Base-by-base conservation (phyloP, 164 flowering plant species). In the Macadamia tetraphylla region DNA sequence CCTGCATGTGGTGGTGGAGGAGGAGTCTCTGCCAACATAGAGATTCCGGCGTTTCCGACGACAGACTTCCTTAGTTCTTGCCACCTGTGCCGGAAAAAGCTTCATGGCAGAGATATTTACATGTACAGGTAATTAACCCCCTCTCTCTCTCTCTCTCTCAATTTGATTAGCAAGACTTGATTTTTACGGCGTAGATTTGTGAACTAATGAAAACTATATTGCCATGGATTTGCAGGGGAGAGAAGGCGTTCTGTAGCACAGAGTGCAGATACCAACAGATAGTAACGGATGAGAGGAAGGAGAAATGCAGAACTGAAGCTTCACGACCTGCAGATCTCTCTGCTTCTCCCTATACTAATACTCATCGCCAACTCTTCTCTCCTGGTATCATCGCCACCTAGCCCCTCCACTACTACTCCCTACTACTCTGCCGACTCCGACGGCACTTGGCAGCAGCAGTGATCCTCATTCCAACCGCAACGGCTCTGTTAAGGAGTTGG, bases 181-280 rank as follows among this genome's bases (percentile, higher is more conserved):
- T 46, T 9, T 46, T 46, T 8, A 1, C 51, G 1, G 3, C 7
- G 51, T 3, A 46, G 13, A 46, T 46, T 46, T 46, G 51, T 8
- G 48, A 43, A 65, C 52, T 43, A 29, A 29, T 49, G 2, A 1
- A 60, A 1, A 60, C 3, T 55, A 9, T 9, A 55, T n/a, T 59
- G 8, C 23, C 23, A 9, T 5, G 58, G 7, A 62, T 77, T 2
- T 77, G 64, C 86, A 89, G 95, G 69, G 97, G 97, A 29, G 97
- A 89, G 80, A 91, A 83, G 63, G 97, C 87, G 42, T 91, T 89
- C 68, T 91, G 94, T 52, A 91, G 97, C 72, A 30, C 72, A 6
- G 97, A 91, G 81, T 91, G 94, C 63, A 70, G 97, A 44, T 77
- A 81, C 73, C 79, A 64, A 67, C 90, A 89, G 52, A 91, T 91